Conservation (phyloP, 306 rosid genomes). For the Trifolium fragiferum region DNA sequence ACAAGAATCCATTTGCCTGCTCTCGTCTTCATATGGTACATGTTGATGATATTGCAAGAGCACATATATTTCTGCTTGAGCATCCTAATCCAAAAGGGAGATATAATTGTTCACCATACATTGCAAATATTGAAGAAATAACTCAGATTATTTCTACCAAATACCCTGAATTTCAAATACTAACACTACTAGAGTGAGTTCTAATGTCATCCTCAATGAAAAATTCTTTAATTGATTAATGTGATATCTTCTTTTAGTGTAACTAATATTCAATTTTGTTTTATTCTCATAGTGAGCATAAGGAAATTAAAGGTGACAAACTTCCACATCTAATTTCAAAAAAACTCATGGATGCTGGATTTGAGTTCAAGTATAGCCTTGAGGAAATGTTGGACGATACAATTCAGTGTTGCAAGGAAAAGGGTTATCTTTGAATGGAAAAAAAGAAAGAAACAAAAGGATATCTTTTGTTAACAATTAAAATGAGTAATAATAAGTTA, state of each 20-base stretch:
- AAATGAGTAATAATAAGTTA: background rate
- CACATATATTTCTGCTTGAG: constrained; percentile 60
- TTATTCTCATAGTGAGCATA: constrained; percentile 40
- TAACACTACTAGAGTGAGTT: constrained; percentile 54
- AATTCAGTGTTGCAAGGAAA: constrained; percentile 45
- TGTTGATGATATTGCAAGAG: constrained; percentile 61
- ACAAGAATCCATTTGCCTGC: constrained; percentile 37
- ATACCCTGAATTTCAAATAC: constrained; percentile 53
- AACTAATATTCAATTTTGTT: background rate
- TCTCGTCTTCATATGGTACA: constrained; percentile 50
- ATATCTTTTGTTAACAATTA: too few relatives aligned
- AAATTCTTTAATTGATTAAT: background rate
- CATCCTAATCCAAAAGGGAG: constrained; percentile 57
- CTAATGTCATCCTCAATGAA: background rate
- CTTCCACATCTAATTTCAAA: constrained; percentile 47
- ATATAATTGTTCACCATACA: constrained; percentile 60
- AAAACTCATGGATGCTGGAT: constrained; percentile 60
- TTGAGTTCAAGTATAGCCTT: constrained; percentile 51
- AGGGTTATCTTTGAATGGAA: constrained; percentile 12
- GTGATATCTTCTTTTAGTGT: background rate
- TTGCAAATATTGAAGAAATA: constrained; percentile 35
- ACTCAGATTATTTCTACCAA: constrained; percentile 43
- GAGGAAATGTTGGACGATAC: constrained; percentile 55
- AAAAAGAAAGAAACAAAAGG: background rate
- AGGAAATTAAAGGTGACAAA: constrained; percentile 30